These are phyloP conservation scores for Dryas integrifolia DNA, from an alignment of 331 rosid species.

Conservation along the genomic window DNA sequence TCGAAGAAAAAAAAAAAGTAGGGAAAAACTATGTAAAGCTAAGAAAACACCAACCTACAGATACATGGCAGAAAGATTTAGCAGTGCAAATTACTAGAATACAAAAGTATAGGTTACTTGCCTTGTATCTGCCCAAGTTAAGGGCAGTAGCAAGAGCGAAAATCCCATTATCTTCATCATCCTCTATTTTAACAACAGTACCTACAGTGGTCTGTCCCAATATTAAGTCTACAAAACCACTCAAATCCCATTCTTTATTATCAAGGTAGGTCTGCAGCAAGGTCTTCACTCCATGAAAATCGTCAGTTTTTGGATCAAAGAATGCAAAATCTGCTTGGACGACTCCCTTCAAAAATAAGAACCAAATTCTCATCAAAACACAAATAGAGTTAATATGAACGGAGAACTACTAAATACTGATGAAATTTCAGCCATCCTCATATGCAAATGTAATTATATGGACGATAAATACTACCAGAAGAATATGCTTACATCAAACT, in stretches of 20 bases:
- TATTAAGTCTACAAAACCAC: conserved; percentile 73
- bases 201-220: conserved; percentile 90
- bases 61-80: neutral
- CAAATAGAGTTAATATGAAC: neutral
- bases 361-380: conserved; percentile 9
- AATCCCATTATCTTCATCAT: conserved; percentile 77
- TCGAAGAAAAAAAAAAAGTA: neutral
- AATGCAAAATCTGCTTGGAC: conserved; percentile 84
- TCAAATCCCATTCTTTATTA: conserved; percentile 69
- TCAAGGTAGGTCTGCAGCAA: conserved; percentile 75
- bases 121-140: conserved; percentile 69
- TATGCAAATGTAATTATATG: neutral
- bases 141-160: conserved; percentile 66
- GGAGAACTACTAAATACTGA: neutral
- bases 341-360: conserved; percentile 41
- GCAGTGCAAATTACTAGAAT: neutral
- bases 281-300: conserved; percentile 82
- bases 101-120: conserved; percentile 29
- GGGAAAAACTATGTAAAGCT: neutral
- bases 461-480: neutral
- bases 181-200: conserved; percentile 74
- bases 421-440: neutral
- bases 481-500: conserved; percentile 50
- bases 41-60: neutral
- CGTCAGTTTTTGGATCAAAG: conserved; percentile 75